Base-by-base conservation (phyloP, 768 basidiomycete species). In the Termitomyces sp. region DNA sequence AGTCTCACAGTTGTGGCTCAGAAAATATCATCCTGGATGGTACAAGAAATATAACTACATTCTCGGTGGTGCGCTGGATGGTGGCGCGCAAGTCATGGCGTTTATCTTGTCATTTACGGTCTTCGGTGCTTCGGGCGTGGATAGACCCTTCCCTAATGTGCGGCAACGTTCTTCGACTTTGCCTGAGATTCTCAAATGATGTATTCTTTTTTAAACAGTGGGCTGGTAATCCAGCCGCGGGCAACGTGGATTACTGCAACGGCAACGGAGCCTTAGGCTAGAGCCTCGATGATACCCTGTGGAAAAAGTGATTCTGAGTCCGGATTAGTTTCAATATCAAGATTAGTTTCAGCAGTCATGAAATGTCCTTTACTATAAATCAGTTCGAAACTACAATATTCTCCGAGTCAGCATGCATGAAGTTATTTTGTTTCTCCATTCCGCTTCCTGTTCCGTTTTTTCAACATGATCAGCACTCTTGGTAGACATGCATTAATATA, bases 11-110 rank as follows among this genome's bases (percentile, higher is more conserved):
- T 64, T 79, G 26, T 87, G 81, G 80, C 62, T 86, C 21, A 72
- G 85, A 35, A 75, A 68, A 40, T 77, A 79, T 57, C 72, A 83
- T 55, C 83, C 87, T 1, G 76, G 77, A 14, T 89, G 85, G 86
- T 89, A 85, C 68, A 78, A 79, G 63, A 33, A 76, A 62, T 85
- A 85, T 66, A 86, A 87, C 64, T 86, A 85, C 63, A 79, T 86
- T 33, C 31, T 33, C 9, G 31, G 31, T 10, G 31, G 31, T 10
- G 31, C 31, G 7, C 70, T 85, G 37, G 84, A 85, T 62, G 84
- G 84, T 28, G 84, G 85, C 9, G 79, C 82, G 15, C 84, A 86
- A 64, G 75, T 84, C 49, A 84, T 85, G 80, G 75, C 82, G 31
- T 83, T 85, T 63, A 72, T 86, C 40, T 71, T 84, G 5, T 82